phyloP scores from a whole-genome alignment of 208 protist species.

The Strigomonas culicis region DNA sequence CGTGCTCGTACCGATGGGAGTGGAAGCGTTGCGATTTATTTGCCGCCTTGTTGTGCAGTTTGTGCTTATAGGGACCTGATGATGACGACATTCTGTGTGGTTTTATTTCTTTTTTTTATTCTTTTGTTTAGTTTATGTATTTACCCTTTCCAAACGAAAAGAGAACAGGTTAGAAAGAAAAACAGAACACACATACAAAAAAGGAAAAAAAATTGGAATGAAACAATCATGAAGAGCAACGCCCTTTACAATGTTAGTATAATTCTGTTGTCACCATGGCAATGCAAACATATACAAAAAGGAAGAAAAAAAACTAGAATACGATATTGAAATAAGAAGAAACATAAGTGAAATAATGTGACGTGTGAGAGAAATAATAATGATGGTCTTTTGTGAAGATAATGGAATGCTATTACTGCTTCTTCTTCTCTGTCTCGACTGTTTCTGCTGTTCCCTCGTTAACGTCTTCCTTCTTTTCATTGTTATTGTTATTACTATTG shows the following conservation, averaged over 20 bases:
- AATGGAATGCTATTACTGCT: constrained; percentile 2
- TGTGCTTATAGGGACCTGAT: no score
- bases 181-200: constrained; percentile 10
- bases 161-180: neutral
- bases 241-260: constrained; percentile 1
- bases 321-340: neutral
- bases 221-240: constrained; percentile 7
- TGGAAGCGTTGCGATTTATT: constrained; percentile 60
- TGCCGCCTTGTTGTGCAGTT: constrained; percentile 17
- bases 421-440: constrained; percentile 1
- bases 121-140: neutral
- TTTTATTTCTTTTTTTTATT: neutral
- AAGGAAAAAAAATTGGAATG: constrained; percentile 2
- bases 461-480: neutral
- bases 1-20: constrained; percentile 34
- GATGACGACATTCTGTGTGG: neutral
- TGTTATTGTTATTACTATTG: neutral
- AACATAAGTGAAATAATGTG: neutral
- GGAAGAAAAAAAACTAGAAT: constrained; percentile 14
- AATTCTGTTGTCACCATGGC: neutral
- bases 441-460: neutral
- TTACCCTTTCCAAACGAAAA: neutral
- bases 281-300: neutral
- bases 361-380: neutral
- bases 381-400: no score